Percentiles rank a stretch among this genome's conserved stretches.
These are phyloP conservation scores for Vachellia collinsii DNA, from an alignment of 306 rosid species.

Conservation along the genomic window DNA sequence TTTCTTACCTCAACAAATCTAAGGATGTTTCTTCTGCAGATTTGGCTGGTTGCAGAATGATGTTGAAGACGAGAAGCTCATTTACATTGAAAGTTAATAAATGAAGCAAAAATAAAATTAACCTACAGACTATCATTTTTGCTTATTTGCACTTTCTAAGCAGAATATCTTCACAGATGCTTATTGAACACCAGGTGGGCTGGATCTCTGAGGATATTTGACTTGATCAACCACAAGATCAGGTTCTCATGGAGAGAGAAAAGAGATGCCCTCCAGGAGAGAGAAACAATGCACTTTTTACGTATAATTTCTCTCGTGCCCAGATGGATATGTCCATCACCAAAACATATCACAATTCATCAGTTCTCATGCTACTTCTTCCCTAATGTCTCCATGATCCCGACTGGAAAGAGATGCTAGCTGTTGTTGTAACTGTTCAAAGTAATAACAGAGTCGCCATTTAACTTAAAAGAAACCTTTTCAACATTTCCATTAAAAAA, in stretches of 20 bases:
- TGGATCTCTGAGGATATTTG: constrained; percentile 49
- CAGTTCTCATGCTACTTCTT: constrained; percentile 57
- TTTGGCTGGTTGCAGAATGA: constrained; percentile 43
- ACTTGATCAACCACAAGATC: constrained; percentile 39
- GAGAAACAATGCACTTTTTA: constrained; percentile 46
- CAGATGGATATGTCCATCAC: constrained; percentile 51
- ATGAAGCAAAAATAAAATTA: constrained; percentile 15
- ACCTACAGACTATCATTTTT: constrained; percentile 36
- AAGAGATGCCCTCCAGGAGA: constrained; percentile 39
- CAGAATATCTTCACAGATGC: constrained; percentile 36
- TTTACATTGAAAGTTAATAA: constrained; percentile 35
- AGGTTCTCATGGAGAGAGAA: no score
- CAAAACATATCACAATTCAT: constrained; percentile 37
- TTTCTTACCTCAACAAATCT: constrained; percentile 36
- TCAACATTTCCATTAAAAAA: no score
- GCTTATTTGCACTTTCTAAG: constrained; percentile 38
- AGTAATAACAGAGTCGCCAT: constrained; percentile 29
- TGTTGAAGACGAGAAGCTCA: constrained; percentile 41
- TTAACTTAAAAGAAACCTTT: constrained; percentile 24
- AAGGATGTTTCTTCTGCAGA: constrained; percentile 36
- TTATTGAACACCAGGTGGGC: constrained; percentile 47
- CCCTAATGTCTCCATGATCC: constrained; percentile 67
- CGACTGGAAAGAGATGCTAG: constrained; percentile 51
- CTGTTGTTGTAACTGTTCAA: constrained; percentile 84
- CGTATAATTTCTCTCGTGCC: constrained; percentile 50